These are phyloP conservation scores for Pilasporangium apinafurcum DNA, from an alignment of 352 stramenopile genomes.

Conservation along the genomic window DNA sequence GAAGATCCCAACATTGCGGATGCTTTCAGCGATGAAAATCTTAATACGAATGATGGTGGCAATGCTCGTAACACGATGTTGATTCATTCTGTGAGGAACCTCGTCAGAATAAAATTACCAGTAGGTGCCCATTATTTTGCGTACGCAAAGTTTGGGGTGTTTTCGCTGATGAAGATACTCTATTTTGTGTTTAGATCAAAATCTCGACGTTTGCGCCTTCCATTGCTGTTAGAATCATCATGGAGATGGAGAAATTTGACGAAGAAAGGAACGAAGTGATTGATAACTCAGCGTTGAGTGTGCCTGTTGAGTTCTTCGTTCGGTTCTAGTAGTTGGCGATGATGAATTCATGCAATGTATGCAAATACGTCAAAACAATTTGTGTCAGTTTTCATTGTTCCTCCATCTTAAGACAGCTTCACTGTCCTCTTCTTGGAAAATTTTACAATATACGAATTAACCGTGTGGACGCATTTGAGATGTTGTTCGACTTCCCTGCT, in stretches of 20 bases:
- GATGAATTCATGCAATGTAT: neutral
- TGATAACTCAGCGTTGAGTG: constrained; percentile 41
- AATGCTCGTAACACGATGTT: constrained; percentile 42
- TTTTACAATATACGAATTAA: no score
- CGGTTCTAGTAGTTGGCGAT: constrained; percentile 13
- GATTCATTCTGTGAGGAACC: constrained; percentile 36
- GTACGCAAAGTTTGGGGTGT: neutral
- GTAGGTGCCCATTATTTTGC: constrained; percentile 9
- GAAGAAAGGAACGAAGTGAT: constrained; percentile 49
- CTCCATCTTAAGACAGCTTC: neutral
- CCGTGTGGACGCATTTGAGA: no score
- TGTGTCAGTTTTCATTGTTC: neutral
- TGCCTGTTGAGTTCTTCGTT: constrained; percentile 43
- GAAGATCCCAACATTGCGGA: constrained; percentile 82
- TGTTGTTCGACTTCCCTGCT: no score
- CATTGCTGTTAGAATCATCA: constrained; percentile 34
- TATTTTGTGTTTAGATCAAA: constrained; percentile 12
- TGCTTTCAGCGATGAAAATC: constrained; percentile 37
- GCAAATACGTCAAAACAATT: constrained; percentile 5
- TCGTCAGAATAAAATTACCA: constrained; percentile 46
- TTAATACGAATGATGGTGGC: constrained; percentile 5
- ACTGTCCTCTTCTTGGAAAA: no score
- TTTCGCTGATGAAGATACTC: no score
- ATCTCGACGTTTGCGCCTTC: neutral
- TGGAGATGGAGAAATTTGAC: constrained; percentile 66